phyloP scores from a whole-genome alignment of 306 rosid genomes.

The Cucurbita maxima region DNA sequence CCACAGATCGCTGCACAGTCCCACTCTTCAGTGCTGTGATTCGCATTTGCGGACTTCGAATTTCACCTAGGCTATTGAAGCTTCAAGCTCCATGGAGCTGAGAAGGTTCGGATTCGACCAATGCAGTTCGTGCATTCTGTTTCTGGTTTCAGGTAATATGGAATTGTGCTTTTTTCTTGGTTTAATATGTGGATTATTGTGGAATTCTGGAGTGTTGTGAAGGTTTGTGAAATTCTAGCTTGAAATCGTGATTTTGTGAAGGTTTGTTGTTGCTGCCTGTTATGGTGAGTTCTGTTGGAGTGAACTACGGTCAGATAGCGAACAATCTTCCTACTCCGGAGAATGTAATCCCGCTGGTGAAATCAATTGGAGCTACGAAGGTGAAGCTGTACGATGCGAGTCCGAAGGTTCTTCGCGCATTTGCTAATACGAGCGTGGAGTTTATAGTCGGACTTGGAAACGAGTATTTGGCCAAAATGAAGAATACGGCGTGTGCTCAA shows the following conservation, averaged over 20 bases:
- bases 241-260: constrained; percentile 9
- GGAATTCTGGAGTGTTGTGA: not conserved
- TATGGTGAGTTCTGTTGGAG: constrained; percentile 42
- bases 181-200: not conserved
- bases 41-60: not conserved
- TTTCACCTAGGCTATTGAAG: not conserved
- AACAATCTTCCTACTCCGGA: constrained; percentile 72
- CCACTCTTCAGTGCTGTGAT: not conserved
- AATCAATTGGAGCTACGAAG: constrained; percentile 67
- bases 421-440: constrained; percentile 63
- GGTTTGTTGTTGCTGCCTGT: constrained; percentile 15
- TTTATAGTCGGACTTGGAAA: constrained; percentile 70
- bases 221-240: not conserved
- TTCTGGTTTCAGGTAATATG: constrained; percentile 1
- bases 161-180: not conserved
- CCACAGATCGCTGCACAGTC: not conserved
- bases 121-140: not conserved
- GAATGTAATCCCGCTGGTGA: constrained; percentile 44
- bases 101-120: not conserved
- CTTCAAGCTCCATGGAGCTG: constrained; percentile 4
- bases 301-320: constrained; percentile 90
- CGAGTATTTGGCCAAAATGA: constrained; percentile 52
- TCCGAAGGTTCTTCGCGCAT: constrained; percentile 57
- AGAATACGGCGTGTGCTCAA: constrained; percentile 44
- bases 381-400: constrained; percentile 91